phyloP scores from a whole-genome alignment of 257 asterid species.

The Plantago major region DNA sequence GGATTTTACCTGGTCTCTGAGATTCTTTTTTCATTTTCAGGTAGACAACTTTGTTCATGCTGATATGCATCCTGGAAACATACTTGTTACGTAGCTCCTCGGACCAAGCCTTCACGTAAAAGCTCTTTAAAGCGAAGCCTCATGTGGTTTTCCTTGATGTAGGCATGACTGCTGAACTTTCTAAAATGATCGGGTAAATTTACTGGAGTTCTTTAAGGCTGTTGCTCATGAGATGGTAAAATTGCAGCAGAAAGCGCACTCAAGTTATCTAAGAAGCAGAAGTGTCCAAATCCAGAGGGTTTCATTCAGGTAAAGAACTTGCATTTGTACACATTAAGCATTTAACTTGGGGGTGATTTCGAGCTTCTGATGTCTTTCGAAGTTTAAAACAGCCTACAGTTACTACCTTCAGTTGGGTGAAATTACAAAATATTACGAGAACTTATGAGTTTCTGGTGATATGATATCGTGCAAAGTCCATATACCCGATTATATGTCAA shows the following conservation, averaged over 20 bases:
- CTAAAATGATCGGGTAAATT: conserved; percentile 51
- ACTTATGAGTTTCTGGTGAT: not conserved
- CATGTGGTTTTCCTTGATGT: conserved; percentile 71
- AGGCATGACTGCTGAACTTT: conserved; percentile 89
- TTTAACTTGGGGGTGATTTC: no score
- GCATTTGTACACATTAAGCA: not conserved
- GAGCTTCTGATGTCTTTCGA: no score
- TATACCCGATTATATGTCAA: no score
- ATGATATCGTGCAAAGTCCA: conserved; percentile 5
- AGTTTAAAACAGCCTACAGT: no score
- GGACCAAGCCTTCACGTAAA: conserved; percentile 49
- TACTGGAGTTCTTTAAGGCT: conserved; percentile 66
- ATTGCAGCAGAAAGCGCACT: conserved; percentile 65
- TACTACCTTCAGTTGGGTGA: no score
- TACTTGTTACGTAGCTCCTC: conserved; percentile 53
- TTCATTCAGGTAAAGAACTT: conserved; percentile 53
- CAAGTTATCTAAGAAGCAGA: conserved; percentile 60
- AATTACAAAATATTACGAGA: not conserved
- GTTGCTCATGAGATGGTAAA: conserved; percentile 73
- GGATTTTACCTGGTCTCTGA: conserved; percentile 15
- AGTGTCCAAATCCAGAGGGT: conserved; percentile 73
- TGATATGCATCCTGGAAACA: conserved; percentile 89
- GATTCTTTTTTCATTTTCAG: conserved; percentile 30
- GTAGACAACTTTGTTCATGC: conserved; percentile 87
- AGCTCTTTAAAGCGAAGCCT: conserved; percentile 59